Percentiles rank a stretch among this genome's conserved stretches.
Evolutionary conservation across 805 yeast genomes (phyloP).

Genomic region (Saccharomycopsis javanensis): DNA sequence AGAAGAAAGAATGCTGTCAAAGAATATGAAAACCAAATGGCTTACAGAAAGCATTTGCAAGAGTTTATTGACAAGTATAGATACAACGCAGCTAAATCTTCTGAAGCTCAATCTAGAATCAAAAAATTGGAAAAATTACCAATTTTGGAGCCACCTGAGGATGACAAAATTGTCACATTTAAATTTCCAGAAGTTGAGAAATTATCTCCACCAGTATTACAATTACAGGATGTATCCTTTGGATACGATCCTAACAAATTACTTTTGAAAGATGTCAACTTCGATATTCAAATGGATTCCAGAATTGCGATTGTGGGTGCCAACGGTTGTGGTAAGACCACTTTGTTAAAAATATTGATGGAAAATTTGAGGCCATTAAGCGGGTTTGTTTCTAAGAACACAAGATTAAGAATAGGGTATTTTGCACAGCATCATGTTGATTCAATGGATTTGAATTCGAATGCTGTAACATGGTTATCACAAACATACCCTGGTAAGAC

Average conservation of each 20-base stretch:
- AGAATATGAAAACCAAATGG: constrained; percentile 97
- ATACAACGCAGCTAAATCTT: constrained; percentile 94
- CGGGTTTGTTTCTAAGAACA: constrained; percentile 75
- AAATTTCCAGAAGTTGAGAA: constrained; percentile 93
- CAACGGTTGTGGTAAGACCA: constrained; percentile 98
- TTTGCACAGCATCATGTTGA: constrained; percentile 99
- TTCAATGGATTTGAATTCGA: constrained; percentile 77
- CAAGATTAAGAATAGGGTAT: constrained; percentile 86
- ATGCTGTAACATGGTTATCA: constrained; percentile 94
- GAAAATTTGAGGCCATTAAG: constrained; percentile 62
- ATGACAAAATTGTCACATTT: constrained; percentile 75
- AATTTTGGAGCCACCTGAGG: constrained; percentile 85
- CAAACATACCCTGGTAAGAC: constrained; percentile 82
- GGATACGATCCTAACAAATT: constrained; percentile 65
- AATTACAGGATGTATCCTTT: constrained; percentile 75
- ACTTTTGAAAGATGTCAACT: constrained; percentile 65
- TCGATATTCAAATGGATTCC: constrained; percentile 88
- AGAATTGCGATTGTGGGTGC: constrained; percentile 97
- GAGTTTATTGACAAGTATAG: constrained; percentile 91
- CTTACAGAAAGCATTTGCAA: constrained; percentile 86
- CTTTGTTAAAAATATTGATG: constrained; percentile 77
- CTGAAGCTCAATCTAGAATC: constrained; percentile 97
- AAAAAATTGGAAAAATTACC: constrained; percentile 95
- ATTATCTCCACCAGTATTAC: constrained; percentile 87
- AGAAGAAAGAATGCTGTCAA: constrained; percentile 85